phyloP scores from a whole-genome alignment of 768 basidiomycete genomes.

The Lactarius indigo region DNA sequence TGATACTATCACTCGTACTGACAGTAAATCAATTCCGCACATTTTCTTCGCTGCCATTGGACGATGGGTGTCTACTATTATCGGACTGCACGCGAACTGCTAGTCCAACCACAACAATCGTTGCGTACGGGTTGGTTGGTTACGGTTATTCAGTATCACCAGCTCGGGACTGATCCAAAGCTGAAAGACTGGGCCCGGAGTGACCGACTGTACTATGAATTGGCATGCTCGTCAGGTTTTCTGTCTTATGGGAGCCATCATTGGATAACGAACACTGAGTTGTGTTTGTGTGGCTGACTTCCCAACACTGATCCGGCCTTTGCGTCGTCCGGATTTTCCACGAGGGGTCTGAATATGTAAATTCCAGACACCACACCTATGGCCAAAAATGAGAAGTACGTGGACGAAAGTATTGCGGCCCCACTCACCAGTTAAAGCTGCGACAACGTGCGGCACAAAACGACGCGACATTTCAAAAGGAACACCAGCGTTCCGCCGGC shows the following conservation, averaged over 20 bases:
- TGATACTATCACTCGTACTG: not conserved
- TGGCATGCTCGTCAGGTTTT: not conserved
- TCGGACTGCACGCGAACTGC: not conserved
- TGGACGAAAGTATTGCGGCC: not conserved
- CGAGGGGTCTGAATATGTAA: conserved; percentile 21
- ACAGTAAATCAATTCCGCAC: not conserved
- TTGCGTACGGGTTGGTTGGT: not conserved
- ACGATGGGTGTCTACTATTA: not conserved
- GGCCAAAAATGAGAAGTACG: not conserved
- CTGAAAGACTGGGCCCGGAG: not conserved
- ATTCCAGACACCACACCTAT: conserved; percentile 20
- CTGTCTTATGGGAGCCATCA: not conserved
- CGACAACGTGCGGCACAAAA: conserved; percentile 28
- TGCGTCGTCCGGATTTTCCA: not conserved
- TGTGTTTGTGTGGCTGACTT: not conserved
- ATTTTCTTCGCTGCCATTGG: not conserved
- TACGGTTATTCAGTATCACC: not conserved
- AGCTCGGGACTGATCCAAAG: not conserved
- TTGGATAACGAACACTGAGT: not conserved
- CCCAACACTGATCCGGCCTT: not conserved
- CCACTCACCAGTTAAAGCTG: conserved; percentile 51
- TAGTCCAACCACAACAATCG: not conserved
- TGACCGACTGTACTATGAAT: not conserved
- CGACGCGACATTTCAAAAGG: conserved; percentile 11
- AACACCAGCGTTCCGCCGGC: not conserved